Evolutionary conservation across 2,329 filamentous ascomycete genomes (phyloP), one percentile per base, ranked within the genome.

Genomic region (Ambrosiella xylebori): DNA sequence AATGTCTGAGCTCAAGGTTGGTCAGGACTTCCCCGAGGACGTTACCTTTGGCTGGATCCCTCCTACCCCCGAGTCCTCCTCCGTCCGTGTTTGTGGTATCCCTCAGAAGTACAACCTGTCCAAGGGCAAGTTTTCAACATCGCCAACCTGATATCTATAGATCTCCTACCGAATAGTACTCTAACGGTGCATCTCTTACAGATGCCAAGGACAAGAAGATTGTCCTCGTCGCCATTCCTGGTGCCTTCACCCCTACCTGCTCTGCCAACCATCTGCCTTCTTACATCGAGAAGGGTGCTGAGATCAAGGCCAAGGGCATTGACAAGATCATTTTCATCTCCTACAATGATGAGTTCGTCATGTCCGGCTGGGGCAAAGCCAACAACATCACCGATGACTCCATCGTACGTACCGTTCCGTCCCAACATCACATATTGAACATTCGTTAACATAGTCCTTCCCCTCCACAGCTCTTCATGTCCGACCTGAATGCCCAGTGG

Each of bases 331-430:
- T 88, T 64, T 81, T 93, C 67, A 84, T 94, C 66, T 86, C 88
- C 61, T 84, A 75, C 75, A 95, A 95, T 72, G 89, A 95, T 72
- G 75, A 83, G 63, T 94, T 77, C 68, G 88, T 95, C 70, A 91
- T 91, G 86, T 84, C 81, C 65, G 88, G 86, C 57, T 93, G 87
- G 87, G 85, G 82, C 72, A 95, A 95, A 79, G 88, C 88, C 67
- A 91, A 94, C 73, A 77, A 77, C 57, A 76, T 91, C 67, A 83
- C 79, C 67, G 81, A 82, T 63, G 84, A 91, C 64, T 76, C 70
- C 60, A 76, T 80, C 63, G 76, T 79, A 64, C 64, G 76, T 69
- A 57, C 36, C 38, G 11, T 12, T 39, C 56, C 27, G 13, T 7
- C 50, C 13, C 13, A 37, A 37, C 17, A 40, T 54, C 38, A 53